Conservation (phyloP, 108 stramenopile species). For the Discostella stelligeroides region DNA sequence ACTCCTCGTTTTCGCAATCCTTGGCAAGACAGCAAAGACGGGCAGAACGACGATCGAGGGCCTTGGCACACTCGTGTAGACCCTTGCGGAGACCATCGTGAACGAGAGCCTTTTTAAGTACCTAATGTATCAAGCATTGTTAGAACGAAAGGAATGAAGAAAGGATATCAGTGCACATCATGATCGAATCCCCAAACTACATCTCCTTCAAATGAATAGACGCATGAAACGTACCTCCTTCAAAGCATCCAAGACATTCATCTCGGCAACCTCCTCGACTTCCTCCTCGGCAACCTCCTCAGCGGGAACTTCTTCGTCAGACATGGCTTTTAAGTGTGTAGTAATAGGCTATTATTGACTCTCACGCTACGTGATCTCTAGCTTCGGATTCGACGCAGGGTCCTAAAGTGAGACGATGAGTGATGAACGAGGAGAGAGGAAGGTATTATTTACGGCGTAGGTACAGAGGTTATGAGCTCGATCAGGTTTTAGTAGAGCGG, state of each 20-base stretch:
- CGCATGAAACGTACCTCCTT: constrained; percentile 86
- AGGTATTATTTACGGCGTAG: neutral
- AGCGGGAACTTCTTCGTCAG: constrained; percentile 80
- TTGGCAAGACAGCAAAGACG: constrained; percentile 99
- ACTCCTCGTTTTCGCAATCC: constrained; percentile 99
- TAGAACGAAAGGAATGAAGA: constrained; percentile 7
- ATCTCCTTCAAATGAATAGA: constrained; percentile 9
- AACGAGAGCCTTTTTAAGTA: constrained; percentile 97
- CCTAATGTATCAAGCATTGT: constrained; percentile 45
- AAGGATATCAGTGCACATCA: constrained; percentile 5
- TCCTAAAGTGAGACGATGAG: constrained; percentile 75
- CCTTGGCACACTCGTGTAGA: constrained; percentile 99
- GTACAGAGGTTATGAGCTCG: too few relatives aligned
- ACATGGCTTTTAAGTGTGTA: constrained; percentile 55
- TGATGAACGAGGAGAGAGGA: neutral
- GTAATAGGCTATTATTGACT: constrained; percentile 54
- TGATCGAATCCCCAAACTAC: neutral
- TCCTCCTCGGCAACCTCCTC: constrained; percentile 71
- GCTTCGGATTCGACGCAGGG: constrained; percentile 58
- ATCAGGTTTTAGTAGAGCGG: too few relatives aligned
- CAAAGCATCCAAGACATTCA: constrained; percentile 96
- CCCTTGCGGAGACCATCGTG: constrained; percentile 98
- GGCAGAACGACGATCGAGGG: constrained; percentile 94
- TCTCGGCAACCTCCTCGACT: constrained; percentile 91
- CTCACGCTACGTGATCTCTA: constrained; percentile 74